These are phyloP conservation scores for Phytomonas serpens DNA, from an alignment of 208 protist genomes.

Conservation along the genomic window DNA sequence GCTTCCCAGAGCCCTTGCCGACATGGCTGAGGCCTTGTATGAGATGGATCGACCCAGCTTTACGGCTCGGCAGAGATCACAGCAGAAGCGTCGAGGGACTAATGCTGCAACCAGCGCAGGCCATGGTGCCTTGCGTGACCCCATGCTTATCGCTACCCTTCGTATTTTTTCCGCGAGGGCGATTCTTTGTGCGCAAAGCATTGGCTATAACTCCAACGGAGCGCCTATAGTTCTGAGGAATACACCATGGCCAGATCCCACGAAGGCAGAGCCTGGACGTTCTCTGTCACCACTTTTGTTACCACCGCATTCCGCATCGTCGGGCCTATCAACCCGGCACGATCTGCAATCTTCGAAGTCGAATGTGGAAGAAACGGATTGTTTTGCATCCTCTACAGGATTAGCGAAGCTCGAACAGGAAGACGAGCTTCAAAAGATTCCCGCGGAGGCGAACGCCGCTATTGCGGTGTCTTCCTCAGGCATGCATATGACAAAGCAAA, in stretches of 20 bases:
- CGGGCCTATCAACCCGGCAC: background rate
- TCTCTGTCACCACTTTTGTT: background rate
- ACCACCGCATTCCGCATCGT: background rate
- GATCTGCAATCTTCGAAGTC: background rate
- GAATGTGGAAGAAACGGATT: background rate
- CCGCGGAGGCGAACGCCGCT: background rate
- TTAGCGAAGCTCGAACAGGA: background rate
- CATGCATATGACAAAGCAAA: background rate
- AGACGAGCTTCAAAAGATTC: background rate
- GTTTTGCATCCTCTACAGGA: background rate
- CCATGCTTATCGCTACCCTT: constrained; percentile 59
- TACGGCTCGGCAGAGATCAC: background rate
- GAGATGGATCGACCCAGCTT: constrained; percentile 20
- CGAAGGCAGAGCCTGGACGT: background rate
- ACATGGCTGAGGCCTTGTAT: constrained; percentile 55
- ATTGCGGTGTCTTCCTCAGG: background rate
- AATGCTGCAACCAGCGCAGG: background rate
- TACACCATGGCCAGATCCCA: background rate
- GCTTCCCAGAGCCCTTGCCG: constrained; percentile 37
- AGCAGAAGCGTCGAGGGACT: background rate
- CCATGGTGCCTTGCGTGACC: constrained; percentile 20
- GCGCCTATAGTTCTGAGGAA: constrained; percentile 4
- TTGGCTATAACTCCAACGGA: constrained; percentile 29
- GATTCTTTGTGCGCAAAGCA: constrained; percentile 47
- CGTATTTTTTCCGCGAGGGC: constrained; percentile 57